phyloP scores from a whole-genome alignment of 2,329 filamentous ascomycete species.

The Uncinocarpus reesii region DNA sequence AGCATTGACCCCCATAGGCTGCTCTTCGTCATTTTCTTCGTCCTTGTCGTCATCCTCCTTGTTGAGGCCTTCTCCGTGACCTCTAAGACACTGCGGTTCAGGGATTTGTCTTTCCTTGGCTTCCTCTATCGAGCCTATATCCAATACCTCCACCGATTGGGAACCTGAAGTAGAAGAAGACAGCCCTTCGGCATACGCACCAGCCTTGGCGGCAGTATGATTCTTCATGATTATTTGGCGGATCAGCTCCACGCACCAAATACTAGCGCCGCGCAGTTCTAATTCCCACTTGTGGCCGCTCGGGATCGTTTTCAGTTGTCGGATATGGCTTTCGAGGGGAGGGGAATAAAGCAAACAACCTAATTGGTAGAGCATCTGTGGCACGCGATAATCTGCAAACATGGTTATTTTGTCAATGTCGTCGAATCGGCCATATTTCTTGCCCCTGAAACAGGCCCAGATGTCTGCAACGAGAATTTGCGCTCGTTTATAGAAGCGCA shows the following conservation, averaged over 20 bases:
- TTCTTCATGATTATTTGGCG: slow-evolving; percentile 63
- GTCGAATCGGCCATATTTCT: slow-evolving; percentile 65
- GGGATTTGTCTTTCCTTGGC: neutral
- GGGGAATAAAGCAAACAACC: slow-evolving; percentile 80
- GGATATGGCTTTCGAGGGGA: slow-evolving; percentile 60
- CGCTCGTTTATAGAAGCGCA: slow-evolving; percentile 83
- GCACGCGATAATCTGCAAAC: slow-evolving; percentile 97
- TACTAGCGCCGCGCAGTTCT: slow-evolving; percentile 82
- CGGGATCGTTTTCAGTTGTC: slow-evolving; percentile 53
- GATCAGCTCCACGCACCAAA: slow-evolving; percentile 92
- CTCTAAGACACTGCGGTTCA: slow-evolving; percentile 10
- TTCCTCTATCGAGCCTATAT: neutral
- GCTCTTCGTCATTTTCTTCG: slow-evolving; percentile 13
- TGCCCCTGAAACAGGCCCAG: slow-evolving; percentile 88
- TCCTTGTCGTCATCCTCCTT: slow-evolving; percentile 4
- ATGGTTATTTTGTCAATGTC: slow-evolving; percentile 96
- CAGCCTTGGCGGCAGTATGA: slow-evolving; percentile 53
- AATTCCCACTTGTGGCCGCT: slow-evolving; percentile 71
- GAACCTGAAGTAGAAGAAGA: slow-evolving; percentile 11
- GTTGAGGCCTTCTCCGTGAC: too few relatives aligned
- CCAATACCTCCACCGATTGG: slow-evolving; percentile 9
- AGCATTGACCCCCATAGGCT: slow-evolving; percentile 57
- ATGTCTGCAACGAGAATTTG: slow-evolving; percentile 94
- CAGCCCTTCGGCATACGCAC: slow-evolving; percentile 8
- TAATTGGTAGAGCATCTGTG: slow-evolving; percentile 78